These are phyloP conservation scores for Achaetomiella virescens DNA, from an alignment of 495 filamentous ascomycete genomes.

Conservation along the genomic window DNA sequence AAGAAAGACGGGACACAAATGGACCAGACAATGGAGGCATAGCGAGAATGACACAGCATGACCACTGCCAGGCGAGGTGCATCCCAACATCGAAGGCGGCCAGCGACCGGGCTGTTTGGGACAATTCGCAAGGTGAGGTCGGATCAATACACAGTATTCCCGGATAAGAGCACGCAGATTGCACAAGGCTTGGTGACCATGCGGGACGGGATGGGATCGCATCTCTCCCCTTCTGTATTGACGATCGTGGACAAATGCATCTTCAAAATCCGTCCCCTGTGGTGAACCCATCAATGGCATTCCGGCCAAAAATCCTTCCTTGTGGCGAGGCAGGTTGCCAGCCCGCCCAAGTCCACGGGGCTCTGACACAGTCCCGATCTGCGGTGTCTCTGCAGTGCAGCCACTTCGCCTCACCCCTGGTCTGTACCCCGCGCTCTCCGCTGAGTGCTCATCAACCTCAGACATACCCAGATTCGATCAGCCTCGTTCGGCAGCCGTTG, in stretches of 20 bases:
- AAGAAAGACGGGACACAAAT: too few relatives aligned
- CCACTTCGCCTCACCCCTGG: constrained; percentile 3
- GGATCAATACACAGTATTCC: constrained; percentile 24
- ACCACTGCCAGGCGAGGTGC: too few relatives aligned
- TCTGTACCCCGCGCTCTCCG: constrained; percentile 5
- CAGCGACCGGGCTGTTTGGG: neutral
- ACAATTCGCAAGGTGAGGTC: constrained; percentile 14
- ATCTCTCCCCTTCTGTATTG: too few relatives aligned
- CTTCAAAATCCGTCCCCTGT: too few relatives aligned
- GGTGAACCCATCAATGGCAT: too few relatives aligned
- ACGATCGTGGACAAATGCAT: too few relatives aligned
- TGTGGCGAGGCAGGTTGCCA: neutral
- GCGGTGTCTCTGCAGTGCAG: neutral
- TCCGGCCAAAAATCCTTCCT: neutral
- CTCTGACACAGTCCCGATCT: constrained; percentile 1
- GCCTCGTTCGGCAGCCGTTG: neutral
- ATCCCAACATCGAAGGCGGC: too few relatives aligned
- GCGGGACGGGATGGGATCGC: neutral
- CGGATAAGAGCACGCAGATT: constrained; percentile 19
- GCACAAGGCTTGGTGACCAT: constrained; percentile 13
- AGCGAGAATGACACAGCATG: too few relatives aligned
- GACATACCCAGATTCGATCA: constrained; percentile 1
- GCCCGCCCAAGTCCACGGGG: constrained; percentile 12
- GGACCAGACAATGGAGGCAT: too few relatives aligned
- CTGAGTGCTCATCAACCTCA: constrained; percentile 19